Evolutionary conservation across 2,329 filamentous ascomycete genomes (phyloP).

Genomic region (Xylaria sp.): DNA sequence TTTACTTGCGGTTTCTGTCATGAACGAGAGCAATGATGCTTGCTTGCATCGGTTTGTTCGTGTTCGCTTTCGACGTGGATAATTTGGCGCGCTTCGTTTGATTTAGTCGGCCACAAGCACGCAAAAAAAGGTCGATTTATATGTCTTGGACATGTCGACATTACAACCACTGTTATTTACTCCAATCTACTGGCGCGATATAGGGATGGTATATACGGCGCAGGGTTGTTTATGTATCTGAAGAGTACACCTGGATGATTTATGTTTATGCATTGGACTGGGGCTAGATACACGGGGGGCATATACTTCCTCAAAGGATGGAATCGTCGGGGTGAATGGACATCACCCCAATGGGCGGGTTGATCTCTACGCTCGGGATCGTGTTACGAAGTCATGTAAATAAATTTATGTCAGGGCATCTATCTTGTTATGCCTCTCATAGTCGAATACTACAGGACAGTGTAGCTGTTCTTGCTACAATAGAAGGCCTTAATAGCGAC

Average conservation of each 20-base stretch:
- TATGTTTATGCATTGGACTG: constrained; percentile 21
- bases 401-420: constrained; percentile 10
- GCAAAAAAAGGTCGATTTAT: neutral
- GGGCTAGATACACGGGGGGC: neutral
- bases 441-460: neutral
- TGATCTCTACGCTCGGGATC: constrained; percentile 4
- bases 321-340: neutral
- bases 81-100: neutral
- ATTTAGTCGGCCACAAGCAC: neutral
- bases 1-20: neutral
- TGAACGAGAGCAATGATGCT: neutral
- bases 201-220: constrained; percentile 10
- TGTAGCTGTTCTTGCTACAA: no score
- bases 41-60: neutral
- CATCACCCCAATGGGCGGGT: neutral
- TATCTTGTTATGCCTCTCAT: neutral
- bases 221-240: constrained; percentile 10
- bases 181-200: constrained; percentile 8
- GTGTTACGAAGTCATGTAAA: constrained; percentile 31
- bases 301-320: constrained; percentile 2
- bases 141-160: neutral
- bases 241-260: constrained; percentile 12
- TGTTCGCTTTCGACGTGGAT: neutral
- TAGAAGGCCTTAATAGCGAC: neutral
- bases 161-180: neutral